phyloP scores from a whole-genome alignment of 2,329 filamentous ascomycete genomes.

The Neofusicoccum cordaticola region DNA sequence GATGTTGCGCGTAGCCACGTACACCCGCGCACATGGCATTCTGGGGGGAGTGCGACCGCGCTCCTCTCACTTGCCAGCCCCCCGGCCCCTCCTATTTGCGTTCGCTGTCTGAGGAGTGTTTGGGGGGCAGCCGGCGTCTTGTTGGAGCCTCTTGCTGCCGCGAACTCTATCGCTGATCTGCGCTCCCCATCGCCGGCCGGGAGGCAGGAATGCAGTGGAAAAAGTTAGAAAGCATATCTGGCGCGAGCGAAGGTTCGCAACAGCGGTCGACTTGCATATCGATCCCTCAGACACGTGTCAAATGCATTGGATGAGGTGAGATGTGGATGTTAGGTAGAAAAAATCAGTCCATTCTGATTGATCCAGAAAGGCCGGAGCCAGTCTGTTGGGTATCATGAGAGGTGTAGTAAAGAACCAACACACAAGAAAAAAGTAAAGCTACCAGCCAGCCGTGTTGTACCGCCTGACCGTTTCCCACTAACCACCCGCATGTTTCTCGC shows the following conservation, averaged over 20 bases:
- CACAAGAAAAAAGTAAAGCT: background rate
- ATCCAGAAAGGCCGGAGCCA: background rate
- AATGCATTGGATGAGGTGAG: constrained; percentile 8
- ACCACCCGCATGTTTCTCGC: background rate
- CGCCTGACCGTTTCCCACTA: background rate
- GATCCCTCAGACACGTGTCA: background rate
- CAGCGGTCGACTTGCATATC: background rate
- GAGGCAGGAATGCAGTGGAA: background rate
- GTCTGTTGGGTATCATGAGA: constrained; percentile 11
- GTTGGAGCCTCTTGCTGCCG: background rate
- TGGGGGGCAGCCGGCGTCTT: too few species aligned
- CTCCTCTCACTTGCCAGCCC: too few species aligned
- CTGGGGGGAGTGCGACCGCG: too few species aligned
- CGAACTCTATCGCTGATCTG: background rate
- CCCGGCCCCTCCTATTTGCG: too few species aligned
- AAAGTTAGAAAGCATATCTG: background rate
- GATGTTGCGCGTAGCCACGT: too few species aligned
- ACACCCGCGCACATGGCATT: too few species aligned
- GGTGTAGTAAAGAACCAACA: background rate
- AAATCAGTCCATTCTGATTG: background rate
- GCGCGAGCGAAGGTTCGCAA: background rate
- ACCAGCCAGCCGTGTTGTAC: background rate
- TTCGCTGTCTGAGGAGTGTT: too few species aligned
- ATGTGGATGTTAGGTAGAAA: background rate
- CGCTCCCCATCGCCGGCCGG: background rate